Conservation (phyloP, 192 early-diverging fungal species). For the Jimgerdemannia flammicorona region DNA sequence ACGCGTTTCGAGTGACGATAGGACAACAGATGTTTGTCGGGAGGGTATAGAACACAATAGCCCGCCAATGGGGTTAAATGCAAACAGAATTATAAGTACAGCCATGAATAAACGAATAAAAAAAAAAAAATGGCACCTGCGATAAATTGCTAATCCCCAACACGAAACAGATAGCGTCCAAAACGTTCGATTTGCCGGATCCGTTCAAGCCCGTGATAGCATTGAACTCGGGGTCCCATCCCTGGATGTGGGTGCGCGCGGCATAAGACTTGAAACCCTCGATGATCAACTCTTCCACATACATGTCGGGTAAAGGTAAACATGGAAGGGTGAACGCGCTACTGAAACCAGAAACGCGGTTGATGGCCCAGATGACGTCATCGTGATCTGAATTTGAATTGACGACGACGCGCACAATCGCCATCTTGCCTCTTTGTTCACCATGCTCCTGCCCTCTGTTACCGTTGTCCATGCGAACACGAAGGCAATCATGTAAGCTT, state of each 20-base stretch:
- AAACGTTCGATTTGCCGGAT: slow-evolving; percentile 96
- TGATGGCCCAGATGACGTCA: too few relatives aligned
- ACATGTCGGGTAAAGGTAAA: slow-evolving; percentile 49
- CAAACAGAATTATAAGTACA: not conserved
- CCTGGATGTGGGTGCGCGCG: slow-evolving; percentile 88
- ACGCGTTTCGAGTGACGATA: not conserved
- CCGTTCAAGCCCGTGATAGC: slow-evolving; percentile 99
- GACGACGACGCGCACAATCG: not conserved
- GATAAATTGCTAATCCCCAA: slow-evolving; percentile 92
- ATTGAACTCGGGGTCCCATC: slow-evolving; percentile 98
- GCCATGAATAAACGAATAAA: not conserved
- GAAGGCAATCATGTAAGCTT: not conserved
- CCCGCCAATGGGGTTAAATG: not conserved
- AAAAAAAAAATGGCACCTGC: slow-evolving; percentile 50
- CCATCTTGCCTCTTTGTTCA: not conserved
- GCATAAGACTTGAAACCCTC: slow-evolving; percentile 99
- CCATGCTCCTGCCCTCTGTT: not conserved
- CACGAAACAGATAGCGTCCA: slow-evolving; percentile 99
- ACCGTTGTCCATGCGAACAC: slow-evolving; percentile 1
- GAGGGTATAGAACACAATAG: not conserved
- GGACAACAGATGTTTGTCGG: not conserved
- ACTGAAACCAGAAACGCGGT: too few relatives aligned
- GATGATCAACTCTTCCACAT: slow-evolving; percentile 92
- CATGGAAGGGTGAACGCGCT: not conserved
- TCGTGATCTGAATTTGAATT: not conserved